These are phyloP conservation scores for Annona cherimola DNA, from an alignment of 164 flowering plant genomes.

Conservation along the genomic window DNA sequence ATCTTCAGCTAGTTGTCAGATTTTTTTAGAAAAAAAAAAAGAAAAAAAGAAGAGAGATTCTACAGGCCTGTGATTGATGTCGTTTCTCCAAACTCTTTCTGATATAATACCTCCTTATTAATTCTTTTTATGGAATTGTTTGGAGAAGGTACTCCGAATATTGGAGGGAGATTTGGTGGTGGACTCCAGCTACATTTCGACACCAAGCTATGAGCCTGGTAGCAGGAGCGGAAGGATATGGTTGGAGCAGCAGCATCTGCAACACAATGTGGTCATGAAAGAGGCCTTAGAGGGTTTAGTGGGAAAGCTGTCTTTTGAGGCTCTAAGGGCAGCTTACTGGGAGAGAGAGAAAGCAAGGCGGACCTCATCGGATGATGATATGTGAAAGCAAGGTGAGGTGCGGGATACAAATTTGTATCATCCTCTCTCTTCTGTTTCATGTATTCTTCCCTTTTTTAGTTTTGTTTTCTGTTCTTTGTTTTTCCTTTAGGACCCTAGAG, in stretches of 20 bases:
- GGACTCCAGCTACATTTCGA: conserved; percentile 47
- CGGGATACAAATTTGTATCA: background rate
- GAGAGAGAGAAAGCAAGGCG: conserved; percentile 16
- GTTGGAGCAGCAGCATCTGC: conserved; percentile 50
- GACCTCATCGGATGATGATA: conserved; percentile 23
- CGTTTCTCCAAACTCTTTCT: too few relatives aligned
- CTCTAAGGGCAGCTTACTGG: conserved; percentile 4
- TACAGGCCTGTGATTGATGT: background rate
- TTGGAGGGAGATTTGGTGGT: conserved; percentile 73
- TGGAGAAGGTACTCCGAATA: conserved; percentile 57
- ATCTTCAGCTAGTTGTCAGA: background rate
- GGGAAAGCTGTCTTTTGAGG: conserved; percentile 6
- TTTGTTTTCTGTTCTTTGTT: background rate
- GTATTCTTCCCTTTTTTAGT: background rate
- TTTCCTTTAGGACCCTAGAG: background rate
- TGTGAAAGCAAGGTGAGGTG: conserved; percentile 13
- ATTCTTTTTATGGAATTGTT: background rate
- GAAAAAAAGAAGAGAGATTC: too few relatives aligned
- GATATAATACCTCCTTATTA: background rate
- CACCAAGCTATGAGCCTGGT: conserved; percentile 47
- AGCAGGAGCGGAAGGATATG: conserved; percentile 59
- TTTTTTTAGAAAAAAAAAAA: too few relatives aligned
- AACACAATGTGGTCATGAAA: conserved; percentile 34
- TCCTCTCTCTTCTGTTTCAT: background rate
- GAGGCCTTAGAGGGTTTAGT: conserved; percentile 16